Conservation (phyloP, 768 basidiomycete species). For the Chalciporus piperatus region DNA sequence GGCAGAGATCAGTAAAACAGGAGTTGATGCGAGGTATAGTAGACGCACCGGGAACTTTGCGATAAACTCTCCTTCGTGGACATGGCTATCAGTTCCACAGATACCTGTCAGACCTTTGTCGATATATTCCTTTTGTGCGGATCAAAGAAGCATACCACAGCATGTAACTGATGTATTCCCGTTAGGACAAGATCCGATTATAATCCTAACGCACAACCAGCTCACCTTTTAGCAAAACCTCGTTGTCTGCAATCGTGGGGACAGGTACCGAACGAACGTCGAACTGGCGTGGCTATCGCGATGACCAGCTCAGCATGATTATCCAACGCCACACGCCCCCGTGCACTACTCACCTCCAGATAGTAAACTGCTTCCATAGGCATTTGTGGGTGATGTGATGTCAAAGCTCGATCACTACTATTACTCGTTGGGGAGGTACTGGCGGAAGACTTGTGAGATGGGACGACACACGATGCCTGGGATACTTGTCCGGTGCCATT, state of each 20-base stretch:
- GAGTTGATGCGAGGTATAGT: neutral
- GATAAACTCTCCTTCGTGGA: constrained; percentile 60
- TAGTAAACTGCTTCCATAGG: constrained; percentile 52
- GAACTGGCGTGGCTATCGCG: constrained; percentile 45
- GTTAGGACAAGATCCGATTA: neutral
- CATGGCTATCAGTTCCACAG: constrained; percentile 56
- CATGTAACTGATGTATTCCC: constrained; percentile 31
- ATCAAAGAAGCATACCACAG: constrained; percentile 32
- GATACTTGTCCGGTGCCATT: neutral
- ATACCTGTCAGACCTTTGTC: constrained; percentile 36
- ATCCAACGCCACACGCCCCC: neutral
- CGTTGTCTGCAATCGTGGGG: constrained; percentile 50
- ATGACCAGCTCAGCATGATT: neutral
- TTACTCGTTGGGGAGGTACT: neutral
- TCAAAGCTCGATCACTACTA: neutral
- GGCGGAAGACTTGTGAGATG: neutral
- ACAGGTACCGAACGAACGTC: constrained; percentile 51
- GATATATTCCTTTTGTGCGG: neutral
- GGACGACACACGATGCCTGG: constrained; percentile 8
- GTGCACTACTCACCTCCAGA: constrained; percentile 32
- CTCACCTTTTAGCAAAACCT: constrained; percentile 59
- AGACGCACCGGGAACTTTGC: constrained; percentile 46
- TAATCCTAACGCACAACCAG: neutral
- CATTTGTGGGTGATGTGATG: neutral
- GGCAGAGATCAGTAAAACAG: constrained; percentile 2